phyloP scores from a whole-genome alignment of 2,329 filamentous ascomycete genomes.

The Hypoxylon sp. region DNA sequence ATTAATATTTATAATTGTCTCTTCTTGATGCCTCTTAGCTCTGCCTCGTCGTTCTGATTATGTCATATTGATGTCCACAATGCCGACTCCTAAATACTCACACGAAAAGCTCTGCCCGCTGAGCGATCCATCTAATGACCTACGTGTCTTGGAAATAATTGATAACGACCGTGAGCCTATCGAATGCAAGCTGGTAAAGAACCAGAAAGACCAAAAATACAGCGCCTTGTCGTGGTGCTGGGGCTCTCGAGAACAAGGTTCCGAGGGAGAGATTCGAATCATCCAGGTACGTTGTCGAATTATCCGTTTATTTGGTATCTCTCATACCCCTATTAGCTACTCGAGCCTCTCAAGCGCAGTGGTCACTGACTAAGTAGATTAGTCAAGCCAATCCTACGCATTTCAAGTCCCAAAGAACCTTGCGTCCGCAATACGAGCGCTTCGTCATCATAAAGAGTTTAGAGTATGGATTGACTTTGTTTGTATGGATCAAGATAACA shows the following conservation, averaged over 20 bases:
- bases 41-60: not conserved
- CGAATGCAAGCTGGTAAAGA: conserved; percentile 12
- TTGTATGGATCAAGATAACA: conserved; percentile 54
- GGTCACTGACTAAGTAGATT: conserved; percentile 1
- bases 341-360: not conserved
- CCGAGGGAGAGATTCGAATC: conserved; percentile 9
- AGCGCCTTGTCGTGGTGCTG: conserved; percentile 17
- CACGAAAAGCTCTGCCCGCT: conserved; percentile 16
- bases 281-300: too few species aligned
- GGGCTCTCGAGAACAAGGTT: conserved; percentile 6
- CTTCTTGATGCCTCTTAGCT: too few species aligned
- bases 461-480: conserved; percentile 57
- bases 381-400: conserved; percentile 6
- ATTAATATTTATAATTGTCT: too few species aligned
- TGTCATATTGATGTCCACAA: not conserved
- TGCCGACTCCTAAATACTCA: conserved; percentile 3
- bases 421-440: conserved; percentile 16
- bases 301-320: too few species aligned
- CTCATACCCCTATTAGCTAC: not conserved
- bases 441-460: conserved; percentile 14
- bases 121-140: conserved; percentile 17
- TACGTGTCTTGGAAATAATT: conserved; percentile 24
- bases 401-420: conserved; percentile 25
- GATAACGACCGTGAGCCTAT: conserved; percentile 7
- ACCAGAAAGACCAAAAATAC: conserved; percentile 4